Evolutionary conservation across 495 filamentous ascomycete species (phyloP), one percentile per base, ranked within the genome.

Genomic region (Wilcoxina mikolae): DNA sequence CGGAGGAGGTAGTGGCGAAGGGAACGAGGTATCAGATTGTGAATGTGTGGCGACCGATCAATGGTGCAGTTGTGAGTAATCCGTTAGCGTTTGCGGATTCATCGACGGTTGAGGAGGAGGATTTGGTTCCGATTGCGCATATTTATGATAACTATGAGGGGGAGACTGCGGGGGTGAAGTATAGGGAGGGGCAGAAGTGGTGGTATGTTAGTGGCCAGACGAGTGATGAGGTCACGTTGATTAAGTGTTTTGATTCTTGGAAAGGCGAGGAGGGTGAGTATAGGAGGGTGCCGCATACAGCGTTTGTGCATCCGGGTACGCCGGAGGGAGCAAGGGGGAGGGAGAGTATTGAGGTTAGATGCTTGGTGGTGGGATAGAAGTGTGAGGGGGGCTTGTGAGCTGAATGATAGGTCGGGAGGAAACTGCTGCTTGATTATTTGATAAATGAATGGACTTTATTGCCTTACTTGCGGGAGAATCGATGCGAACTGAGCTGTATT

Each of bases 331-430:
- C 73, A 12, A 73, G 73, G 61, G 69, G 69, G 17, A 73, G 82
- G 64, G 84, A 91, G 74, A 93, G 86, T 67, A 90, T 95, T 68
- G 86, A 93, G 68, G 83, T 94, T 17, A 73, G 85, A 64, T 82
- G 86, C 17, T 72, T 94, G 68, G 80, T 94, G 10, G 89, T 93
- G 75, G 85, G 85, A 28, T 22, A 43, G 39, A 12, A 35, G 31
- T n/a, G n/a, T n/a, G n/a, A n/a, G n/a, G n/a, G n/a, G n/a, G n/a
- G n/a, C n/a, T n/a, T n/a, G n/a, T n/a, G n/a, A n/a, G n/a, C n/a
- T n/a, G n/a, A n/a, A n/a, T n/a, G n/a, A n/a, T n/a, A n/a, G n/a
- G n/a, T n/a, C n/a, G n/a, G n/a, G n/a, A n/a, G n/a, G n/a, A n/a
- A n/a, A n/a, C n/a, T n/a, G n/a, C n/a, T n/a, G n/a, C n/a, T n/a